A percentile compares a stretch with the other conserved stretches of the same genome.
phyloP scores from a whole-genome alignment of 2,329 filamentous ascomycete genomes.

The Diaporthe citri region DNA sequence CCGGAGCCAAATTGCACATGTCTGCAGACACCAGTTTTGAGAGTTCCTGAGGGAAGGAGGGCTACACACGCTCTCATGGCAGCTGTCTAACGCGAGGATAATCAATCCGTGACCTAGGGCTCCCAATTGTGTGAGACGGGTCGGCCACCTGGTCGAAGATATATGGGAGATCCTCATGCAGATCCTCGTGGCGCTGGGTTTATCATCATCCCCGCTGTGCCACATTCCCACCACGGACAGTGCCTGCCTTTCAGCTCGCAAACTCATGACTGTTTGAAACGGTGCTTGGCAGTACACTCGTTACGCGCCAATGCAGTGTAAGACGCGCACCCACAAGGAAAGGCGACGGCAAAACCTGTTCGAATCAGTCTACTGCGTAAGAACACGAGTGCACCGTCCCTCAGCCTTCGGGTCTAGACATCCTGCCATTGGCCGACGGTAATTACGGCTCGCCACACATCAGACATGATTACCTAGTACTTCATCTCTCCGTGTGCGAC shows the following conservation, averaged over 20 bases:
- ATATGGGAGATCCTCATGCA: slow-evolving; percentile 9
- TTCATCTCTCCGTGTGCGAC: slow-evolving; percentile 30
- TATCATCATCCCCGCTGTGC: background rate
- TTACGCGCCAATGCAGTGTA: slow-evolving; percentile 13
- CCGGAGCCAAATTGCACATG: background rate
- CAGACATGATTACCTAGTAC: slow-evolving; percentile 21
- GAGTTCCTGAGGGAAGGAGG: background rate
- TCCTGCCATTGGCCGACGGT: slow-evolving; percentile 31
- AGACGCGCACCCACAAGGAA: background rate
- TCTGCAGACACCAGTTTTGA: background rate
- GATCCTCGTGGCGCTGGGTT: slow-evolving; percentile 24
- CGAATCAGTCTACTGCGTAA: background rate
- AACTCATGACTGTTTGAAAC: slow-evolving; percentile 19
- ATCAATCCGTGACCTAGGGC: background rate
- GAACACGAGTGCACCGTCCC: slow-evolving; percentile 3
- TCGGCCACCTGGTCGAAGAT: background rate
- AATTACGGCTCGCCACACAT: slow-evolving; percentile 39
- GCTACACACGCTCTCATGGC: background rate
- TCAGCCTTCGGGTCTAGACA: slow-evolving; percentile 35
- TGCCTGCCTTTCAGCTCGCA: slow-evolving; percentile 16
- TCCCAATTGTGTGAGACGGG: too few species aligned
- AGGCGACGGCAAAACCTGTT: background rate
- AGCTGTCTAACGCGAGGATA: background rate
- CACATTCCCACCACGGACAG: background rate
- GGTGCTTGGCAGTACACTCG: slow-evolving; percentile 31